Base-by-base conservation (phyloP, 2,329 filamentous ascomycete genomes). In the Penicillium sumatraense region DNA sequence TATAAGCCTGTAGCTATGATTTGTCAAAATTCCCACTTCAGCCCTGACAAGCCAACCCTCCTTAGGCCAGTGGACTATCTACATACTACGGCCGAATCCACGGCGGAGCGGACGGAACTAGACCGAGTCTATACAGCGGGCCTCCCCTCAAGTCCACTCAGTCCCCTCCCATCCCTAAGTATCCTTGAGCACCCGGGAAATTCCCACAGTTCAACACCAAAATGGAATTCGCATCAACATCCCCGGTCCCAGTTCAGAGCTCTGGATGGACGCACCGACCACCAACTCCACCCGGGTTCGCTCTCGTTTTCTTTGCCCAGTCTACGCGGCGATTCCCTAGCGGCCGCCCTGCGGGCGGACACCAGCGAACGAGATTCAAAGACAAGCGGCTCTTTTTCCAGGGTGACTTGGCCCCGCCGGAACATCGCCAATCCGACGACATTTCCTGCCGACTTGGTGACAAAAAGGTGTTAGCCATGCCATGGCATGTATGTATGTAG, bases 31-130 rank as follows among this genome's bases (percentile, higher is more conserved):
- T 14, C 16, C 16, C 24, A 46, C 4, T 16, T 31, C 27, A 20
- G 42, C 24, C 42, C 26, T 31, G 42, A 20, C 26, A 31, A 14
- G 26, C 26, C 42, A 20, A 31, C 21, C 42, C 27, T 21, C 14
- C 14, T 46, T 46, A n/a, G 42, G 51, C 20, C 47, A 50, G 33
- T 50, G 47, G 23, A 50, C 31, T 23, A 14, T 7, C n/a, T 14
- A 49, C n/a, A n/a, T n/a, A n/a, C n/a, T n/a, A 51, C 57, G 57
- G 54, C 48, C 57, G 57, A 57, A 53, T 42, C 21, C 31, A 44
- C 38, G 31, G 14, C 13, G 24, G 14, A 26, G 14, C 13, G 24
- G 14, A 26, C 40, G 40, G 35, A 46, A 21, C n/a, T 31, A 31
- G 21, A 20, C 38, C 24, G 31, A 48, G 27, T 41, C 18, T 8